Conservation (phyloP, 108 stramenopile genomes). For the Nitzschia palea region DNA sequence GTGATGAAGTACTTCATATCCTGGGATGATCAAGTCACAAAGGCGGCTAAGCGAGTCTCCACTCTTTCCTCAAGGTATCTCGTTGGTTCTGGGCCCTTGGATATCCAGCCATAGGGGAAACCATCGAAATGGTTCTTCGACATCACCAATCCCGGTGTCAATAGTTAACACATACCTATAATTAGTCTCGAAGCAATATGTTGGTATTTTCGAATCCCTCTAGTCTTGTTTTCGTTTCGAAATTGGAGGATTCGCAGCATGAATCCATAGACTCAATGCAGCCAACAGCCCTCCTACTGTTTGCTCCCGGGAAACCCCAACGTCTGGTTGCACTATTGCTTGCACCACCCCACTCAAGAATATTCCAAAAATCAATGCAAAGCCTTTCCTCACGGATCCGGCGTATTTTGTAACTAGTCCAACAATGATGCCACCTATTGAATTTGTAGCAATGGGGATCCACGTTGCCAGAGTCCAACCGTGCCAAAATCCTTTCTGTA, state of each 20-base stretch:
- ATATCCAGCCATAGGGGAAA: too few relatives aligned
- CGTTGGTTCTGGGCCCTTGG: too few relatives aligned
- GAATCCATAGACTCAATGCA: conserved; percentile 78
- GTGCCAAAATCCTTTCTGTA: conserved; percentile 67
- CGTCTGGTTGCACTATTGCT: conserved; percentile 30
- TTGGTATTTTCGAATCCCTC: too few relatives aligned
- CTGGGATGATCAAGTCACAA: conserved; percentile 11
- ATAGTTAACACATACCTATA: too few relatives aligned
- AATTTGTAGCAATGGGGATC: conserved; percentile 86
- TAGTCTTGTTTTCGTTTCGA: conserved; percentile 22
- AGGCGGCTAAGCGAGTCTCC: background rate
- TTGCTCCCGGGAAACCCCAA: conserved; percentile 58
- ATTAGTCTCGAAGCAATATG: too few relatives aligned
- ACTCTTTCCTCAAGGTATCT: background rate
- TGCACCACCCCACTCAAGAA: conserved; percentile 74
- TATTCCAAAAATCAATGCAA: conserved; percentile 89
- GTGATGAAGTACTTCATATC: conserved; percentile 9
- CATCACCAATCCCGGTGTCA: too few relatives aligned
- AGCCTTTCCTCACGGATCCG: conserved; percentile 89
- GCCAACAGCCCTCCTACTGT: conserved; percentile 70
- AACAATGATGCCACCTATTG: conserved; percentile 90
- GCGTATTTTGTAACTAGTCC: conserved; percentile 93
- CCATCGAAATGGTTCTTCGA: too few relatives aligned
- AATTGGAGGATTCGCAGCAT: conserved; percentile 65
- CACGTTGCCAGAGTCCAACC: conserved; percentile 74